Evolutionary conservation across 2,329 filamentous ascomycete genomes (phyloP).

Genomic region (Pseudogymnoascus sp.): DNA sequence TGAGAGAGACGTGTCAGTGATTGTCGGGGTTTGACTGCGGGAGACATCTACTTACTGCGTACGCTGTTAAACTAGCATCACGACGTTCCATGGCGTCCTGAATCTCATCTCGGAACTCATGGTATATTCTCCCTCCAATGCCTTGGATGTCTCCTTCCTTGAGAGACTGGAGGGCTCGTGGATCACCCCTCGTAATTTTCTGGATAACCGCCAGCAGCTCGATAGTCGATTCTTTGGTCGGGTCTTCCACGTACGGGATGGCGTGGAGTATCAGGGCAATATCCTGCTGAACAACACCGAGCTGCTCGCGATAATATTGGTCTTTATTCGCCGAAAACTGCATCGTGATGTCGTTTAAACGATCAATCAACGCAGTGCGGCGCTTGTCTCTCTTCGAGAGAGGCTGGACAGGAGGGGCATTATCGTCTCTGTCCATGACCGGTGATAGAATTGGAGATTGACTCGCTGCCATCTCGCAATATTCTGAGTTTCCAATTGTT

Average conservation of each 20-base stretch:
- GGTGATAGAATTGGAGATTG: not conserved
- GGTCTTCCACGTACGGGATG: conserved; percentile 66
- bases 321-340: conserved; percentile 76
- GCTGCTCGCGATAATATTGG: conserved; percentile 75
- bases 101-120: conserved; percentile 75
- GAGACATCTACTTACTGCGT: conserved; percentile 55
- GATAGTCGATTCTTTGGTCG: conserved; percentile 49
- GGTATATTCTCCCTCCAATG: conserved; percentile 76
- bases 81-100: conserved; percentile 82
- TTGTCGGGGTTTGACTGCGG: conserved; percentile 4
- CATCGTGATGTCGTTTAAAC: conserved; percentile 65
- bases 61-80: conserved; percentile 71
- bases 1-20: conserved; percentile 27
- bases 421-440: conserved; percentile 5
- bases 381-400: conserved; percentile 83
- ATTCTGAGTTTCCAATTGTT: not conserved
- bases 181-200: conserved; percentile 29
- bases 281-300: conserved; percentile 86
- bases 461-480: conserved; percentile 4
- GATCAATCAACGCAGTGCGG: conserved; percentile 72
- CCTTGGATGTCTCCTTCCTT: conserved; percentile 30
- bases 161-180: conserved; percentile 19
- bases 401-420: conserved; percentile 14
- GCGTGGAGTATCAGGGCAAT: conserved; percentile 79
- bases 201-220: conserved; percentile 31